Conservation (phyloP, 441 rosid species). For the Brassica hybrid region DNA sequence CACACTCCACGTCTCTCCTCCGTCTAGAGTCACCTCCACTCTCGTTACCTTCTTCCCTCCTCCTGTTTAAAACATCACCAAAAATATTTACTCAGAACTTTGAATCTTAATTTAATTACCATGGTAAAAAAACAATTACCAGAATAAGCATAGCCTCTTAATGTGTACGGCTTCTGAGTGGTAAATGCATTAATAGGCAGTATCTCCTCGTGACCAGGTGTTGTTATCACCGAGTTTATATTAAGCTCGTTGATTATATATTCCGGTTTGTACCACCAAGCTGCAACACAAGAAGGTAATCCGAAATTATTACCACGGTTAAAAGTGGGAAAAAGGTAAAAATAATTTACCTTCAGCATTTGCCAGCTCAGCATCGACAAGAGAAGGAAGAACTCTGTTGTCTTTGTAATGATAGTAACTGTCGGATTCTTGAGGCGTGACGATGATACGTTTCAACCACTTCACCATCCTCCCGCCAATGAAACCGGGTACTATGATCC, state of each 20-base stretch:
- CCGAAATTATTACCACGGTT: not conserved
- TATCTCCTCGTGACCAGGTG: slow-evolving; percentile 81
- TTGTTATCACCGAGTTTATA: slow-evolving; percentile 83
- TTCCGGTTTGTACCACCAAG: slow-evolving; percentile 95
- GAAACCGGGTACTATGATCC: slow-evolving; percentile 81
- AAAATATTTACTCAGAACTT: not conserved
- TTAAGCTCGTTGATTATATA: slow-evolving; percentile 83
- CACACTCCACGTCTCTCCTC: slow-evolving; percentile 92
- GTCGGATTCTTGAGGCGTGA: slow-evolving; percentile 74
- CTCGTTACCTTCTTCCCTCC: slow-evolving; percentile 96
- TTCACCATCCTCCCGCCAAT: slow-evolving; percentile 97
- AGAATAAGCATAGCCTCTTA: slow-evolving; percentile 84
- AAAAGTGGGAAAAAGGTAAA: not conserved
- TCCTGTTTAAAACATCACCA: slow-evolving; percentile 46
- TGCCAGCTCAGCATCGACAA: slow-evolving; percentile 82
- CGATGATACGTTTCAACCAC: slow-evolving; percentile 81
- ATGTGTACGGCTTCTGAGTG: slow-evolving; percentile 73
- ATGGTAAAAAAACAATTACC: slow-evolving; percentile 45
- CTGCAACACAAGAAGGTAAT: slow-evolving; percentile 38
- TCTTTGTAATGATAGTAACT: slow-evolving; percentile 78
- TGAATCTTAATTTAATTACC: not conserved
- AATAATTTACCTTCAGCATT: slow-evolving; percentile 70
- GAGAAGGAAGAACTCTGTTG: slow-evolving; percentile 84
- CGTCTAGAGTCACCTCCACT: slow-evolving; percentile 88
- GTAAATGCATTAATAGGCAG: slow-evolving; percentile 85